Percentiles rank a stretch among this genome's conserved stretches.
phyloP scores from a whole-genome alignment of 768 basidiomycete genomes.

The Russula dissimulans region DNA sequence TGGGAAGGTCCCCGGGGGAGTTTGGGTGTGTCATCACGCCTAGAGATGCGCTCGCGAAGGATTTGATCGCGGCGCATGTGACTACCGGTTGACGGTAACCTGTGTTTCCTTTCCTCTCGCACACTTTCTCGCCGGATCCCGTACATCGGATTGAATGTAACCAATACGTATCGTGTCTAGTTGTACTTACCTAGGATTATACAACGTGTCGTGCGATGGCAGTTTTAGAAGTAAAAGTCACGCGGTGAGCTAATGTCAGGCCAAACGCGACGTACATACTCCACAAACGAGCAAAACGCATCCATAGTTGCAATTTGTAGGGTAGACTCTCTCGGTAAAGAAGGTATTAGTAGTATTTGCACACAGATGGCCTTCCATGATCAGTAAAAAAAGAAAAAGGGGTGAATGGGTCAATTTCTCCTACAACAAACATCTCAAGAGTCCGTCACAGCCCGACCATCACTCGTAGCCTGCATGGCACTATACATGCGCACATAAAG shows the following conservation, averaged over 20 bases:
- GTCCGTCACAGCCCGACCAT: neutral
- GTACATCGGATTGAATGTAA: no score
- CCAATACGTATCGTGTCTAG: no score
- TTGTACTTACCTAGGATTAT: no score
- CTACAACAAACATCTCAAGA: neutral
- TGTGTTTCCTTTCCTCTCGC: neutral
- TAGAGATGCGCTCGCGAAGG: neutral
- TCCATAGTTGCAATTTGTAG: neutral
- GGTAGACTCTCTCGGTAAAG: neutral
- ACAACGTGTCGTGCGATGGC: no score
- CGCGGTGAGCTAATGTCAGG: no score
- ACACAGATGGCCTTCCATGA: neutral
- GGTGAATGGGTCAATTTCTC: neutral
- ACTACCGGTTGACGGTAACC: neutral
- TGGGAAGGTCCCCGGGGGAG: neutral
- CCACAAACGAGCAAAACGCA: no score
- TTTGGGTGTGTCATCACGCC: conserved; percentile 3
- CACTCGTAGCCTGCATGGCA: neutral
- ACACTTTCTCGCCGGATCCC: no score
- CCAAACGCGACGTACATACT: no score
- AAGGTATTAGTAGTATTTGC: neutral
- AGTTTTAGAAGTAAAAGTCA: no score
- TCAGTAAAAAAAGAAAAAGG: neutral
- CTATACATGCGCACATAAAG: neutral
- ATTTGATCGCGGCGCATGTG: neutral